These are phyloP conservation scores for Cordyceps pruinosa DNA, from an alignment of 2,329 filamentous ascomycete genomes.

Conservation along the genomic window DNA sequence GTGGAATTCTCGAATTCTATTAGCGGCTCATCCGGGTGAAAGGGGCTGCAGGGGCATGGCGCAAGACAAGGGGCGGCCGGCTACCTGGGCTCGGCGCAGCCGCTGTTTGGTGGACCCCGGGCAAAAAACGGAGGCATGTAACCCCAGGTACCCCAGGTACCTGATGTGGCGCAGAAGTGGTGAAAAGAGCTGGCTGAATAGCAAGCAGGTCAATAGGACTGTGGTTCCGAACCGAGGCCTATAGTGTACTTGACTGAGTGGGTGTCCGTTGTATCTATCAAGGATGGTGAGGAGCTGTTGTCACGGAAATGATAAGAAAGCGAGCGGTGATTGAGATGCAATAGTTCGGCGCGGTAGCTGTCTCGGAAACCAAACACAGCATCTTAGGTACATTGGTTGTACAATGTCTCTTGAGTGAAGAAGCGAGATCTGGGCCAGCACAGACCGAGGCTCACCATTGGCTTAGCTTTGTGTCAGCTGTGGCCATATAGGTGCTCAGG, in stretches of 20 bases:
- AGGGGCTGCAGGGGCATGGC: conserved; percentile 5
- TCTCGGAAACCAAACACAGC: neutral
- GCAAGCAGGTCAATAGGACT: no score
- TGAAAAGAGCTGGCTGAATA: neutral
- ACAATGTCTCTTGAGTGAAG: neutral
- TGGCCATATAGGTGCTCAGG: neutral
- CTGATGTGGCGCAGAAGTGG: conserved; percentile 6
- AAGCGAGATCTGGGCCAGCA: neutral
- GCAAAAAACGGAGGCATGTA: neutral
- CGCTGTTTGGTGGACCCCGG: conserved; percentile 5
- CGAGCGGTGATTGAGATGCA: neutral
- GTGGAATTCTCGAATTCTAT: neutral
- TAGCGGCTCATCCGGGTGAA: conserved; percentile 3
- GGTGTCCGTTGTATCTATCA: neutral
- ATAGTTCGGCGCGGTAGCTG: neutral
- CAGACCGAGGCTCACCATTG: neutral
- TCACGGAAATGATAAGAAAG: neutral
- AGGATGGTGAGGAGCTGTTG: conserved; percentile 1
- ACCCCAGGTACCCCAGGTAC: neutral
- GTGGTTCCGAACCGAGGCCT: neutral
- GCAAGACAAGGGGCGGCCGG: conserved; percentile 6
- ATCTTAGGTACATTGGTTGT: neutral
- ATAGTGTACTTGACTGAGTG: neutral
- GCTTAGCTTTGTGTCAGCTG: conserved; percentile 1
- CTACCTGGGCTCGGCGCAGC: conserved; percentile 3